These are phyloP conservation scores for Aspergillus versicolor DNA, from an alignment of 2,329 filamentous ascomycete species.

Conservation along the genomic window DNA sequence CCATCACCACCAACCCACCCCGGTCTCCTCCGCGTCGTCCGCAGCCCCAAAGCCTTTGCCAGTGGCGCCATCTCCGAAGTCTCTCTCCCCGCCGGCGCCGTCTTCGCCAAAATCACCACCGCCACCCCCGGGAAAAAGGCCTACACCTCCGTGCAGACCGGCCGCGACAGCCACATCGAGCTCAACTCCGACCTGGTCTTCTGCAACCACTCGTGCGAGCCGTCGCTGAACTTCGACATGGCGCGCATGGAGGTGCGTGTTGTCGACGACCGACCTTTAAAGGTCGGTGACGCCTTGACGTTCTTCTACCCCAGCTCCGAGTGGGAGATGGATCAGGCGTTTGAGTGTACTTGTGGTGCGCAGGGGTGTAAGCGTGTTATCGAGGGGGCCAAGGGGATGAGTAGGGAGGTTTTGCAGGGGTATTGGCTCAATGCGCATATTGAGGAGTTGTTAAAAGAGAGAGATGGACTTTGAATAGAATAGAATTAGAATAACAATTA, in stretches of 20 bases:
- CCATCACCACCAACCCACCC: conserved; percentile 22
- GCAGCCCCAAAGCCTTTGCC: conserved; percentile 34
- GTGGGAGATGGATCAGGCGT: conserved; percentile 50
- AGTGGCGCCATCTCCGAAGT: conserved; percentile 49
- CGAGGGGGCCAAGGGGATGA: conserved; percentile 40
- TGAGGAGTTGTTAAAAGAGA: conserved; percentile 27
- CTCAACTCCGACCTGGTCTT: conserved; percentile 58
- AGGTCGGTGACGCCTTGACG: conserved; percentile 42
- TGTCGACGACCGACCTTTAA: conserved; percentile 24
- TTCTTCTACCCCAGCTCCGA: conserved; percentile 53
- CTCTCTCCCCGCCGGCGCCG: conserved; percentile 49
- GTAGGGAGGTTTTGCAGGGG: conserved; percentile 28
- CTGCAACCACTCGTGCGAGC: conserved; percentile 57
- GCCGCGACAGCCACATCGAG: conserved; percentile 52
- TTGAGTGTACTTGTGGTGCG: conserved; percentile 44
- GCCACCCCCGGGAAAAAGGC: conserved; percentile 46
- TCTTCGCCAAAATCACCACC: conserved; percentile 49
- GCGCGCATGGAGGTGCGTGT: conserved; percentile 39
- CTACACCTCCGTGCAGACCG: conserved; percentile 55
- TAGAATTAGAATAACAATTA: too few relatives aligned
- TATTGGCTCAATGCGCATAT: conserved; percentile 49
- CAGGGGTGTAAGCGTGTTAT: conserved; percentile 40
- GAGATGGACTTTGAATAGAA: not conserved
- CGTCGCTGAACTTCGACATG: conserved; percentile 56
- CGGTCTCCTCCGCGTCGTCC: conserved; percentile 26